Conservation (phyloP, 192 early-diverging fungal genomes). For the Coemansia guatemalensis region DNA sequence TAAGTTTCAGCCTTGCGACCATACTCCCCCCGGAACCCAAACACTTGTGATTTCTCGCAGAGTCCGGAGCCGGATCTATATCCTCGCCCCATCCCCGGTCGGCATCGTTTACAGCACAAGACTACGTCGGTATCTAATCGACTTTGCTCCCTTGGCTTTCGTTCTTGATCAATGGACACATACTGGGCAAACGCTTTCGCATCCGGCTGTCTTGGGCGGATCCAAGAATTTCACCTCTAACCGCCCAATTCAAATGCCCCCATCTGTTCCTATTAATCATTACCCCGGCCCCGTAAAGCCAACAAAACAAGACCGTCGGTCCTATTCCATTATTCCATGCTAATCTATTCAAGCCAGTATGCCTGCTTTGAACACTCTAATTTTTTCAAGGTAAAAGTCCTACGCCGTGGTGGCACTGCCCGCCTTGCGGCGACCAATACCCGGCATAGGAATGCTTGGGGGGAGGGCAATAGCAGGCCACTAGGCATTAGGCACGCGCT, state of each 20-base stretch:
- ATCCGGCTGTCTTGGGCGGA: slow-evolving; percentile 78
- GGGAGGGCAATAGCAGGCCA: slow-evolving; percentile 15
- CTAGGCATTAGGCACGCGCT: no score
- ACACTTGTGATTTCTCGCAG: slow-evolving; percentile 75
- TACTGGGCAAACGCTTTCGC: slow-evolving; percentile 77
- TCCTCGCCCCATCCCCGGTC: slow-evolving; percentile 71
- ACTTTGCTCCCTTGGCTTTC: slow-evolving; percentile 82
- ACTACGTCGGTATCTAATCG: slow-evolving; percentile 83
- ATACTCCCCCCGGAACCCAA: slow-evolving; percentile 78
- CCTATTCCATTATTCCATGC: slow-evolving; percentile 73
- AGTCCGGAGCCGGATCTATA: slow-evolving; percentile 55
- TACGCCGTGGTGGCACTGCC: slow-evolving; percentile 18
- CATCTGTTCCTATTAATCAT: slow-evolving; percentile 83
- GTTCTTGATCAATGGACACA: slow-evolving; percentile 73
- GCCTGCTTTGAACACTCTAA: slow-evolving; percentile 67
- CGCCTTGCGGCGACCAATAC: background rate
- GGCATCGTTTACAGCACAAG: slow-evolving; percentile 82
- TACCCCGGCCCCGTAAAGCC: slow-evolving; percentile 62
- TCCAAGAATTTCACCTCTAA: slow-evolving; percentile 88
- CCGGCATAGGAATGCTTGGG: slow-evolving; percentile 36
- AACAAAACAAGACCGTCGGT: slow-evolving; percentile 65
- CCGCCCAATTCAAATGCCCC: slow-evolving; percentile 79
- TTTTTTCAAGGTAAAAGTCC: slow-evolving; percentile 66
- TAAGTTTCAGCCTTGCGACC: slow-evolving; percentile 55
- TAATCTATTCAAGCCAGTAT: slow-evolving; percentile 60